Conservation (phyloP, 805 yeast genomes). For the Isabelozyma gotoi region DNA sequence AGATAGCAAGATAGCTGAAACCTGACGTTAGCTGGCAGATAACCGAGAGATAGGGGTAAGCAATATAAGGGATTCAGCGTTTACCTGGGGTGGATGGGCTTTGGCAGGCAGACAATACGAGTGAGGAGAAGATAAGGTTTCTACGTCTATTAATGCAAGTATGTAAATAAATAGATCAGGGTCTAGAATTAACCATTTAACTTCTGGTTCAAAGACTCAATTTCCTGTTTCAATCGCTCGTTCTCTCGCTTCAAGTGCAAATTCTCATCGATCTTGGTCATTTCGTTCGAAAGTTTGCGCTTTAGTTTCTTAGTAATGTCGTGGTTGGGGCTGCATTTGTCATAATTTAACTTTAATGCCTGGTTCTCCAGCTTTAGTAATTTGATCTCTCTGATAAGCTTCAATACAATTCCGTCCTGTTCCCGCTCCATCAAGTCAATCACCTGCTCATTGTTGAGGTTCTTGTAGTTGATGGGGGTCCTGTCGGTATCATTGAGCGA, state of each 20-base stretch:
- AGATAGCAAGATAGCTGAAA: too few species aligned
- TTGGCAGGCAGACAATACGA: too few species aligned
- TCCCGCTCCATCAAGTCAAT: constrained; percentile 67
- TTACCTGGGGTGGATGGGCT: too few species aligned
- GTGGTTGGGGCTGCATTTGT: neutral
- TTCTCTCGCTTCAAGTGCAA: constrained; percentile 8
- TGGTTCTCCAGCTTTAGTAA: constrained; percentile 53
- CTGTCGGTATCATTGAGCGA: constrained; percentile 4
- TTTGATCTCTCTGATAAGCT: constrained; percentile 62
- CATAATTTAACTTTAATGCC: constrained; percentile 21
- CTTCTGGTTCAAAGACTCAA: constrained; percentile 5
- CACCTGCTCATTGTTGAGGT: constrained; percentile 45
- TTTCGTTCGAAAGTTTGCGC: neutral
- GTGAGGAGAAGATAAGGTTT: too few species aligned
- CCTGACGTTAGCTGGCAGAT: too few species aligned
- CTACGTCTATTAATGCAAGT: too few species aligned
- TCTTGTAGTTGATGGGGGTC: neutral
- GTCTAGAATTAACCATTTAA: neutral
- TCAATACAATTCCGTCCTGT: constrained; percentile 72
- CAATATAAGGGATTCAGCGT: neutral
- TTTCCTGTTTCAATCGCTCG: constrained; percentile 5
- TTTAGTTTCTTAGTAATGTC: constrained; percentile 1
- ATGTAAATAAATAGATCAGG: too few species aligned
- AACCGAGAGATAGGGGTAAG: neutral
- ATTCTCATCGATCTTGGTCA: constrained; percentile 8